Conservation (phyloP, 441 rosid species). For the Hura crepitans region DNA sequence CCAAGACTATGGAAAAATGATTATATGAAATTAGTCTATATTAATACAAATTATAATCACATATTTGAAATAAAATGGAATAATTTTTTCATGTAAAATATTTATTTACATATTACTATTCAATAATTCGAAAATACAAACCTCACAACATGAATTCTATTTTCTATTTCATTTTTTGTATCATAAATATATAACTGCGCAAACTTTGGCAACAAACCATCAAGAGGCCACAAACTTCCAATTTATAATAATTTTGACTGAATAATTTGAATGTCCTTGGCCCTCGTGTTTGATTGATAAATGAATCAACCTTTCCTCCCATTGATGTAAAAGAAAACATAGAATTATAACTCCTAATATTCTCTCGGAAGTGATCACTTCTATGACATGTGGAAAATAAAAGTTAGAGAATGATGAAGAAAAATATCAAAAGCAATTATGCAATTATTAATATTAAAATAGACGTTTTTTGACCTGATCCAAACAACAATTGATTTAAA, state of each 20-base stretch:
- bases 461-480: not conserved
- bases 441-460: not conserved
- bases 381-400: not conserved
- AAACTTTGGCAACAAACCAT: too few species aligned
- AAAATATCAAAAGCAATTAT: not conserved
- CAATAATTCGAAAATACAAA: not conserved
- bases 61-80: too few species aligned
- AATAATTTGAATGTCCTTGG: not conserved
- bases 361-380: not conserved
- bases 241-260: not conserved
- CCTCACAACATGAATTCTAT: not conserved
- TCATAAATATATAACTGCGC: too few species aligned
- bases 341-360: not conserved
- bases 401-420: not conserved
- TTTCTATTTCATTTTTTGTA: not conserved
- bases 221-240: not conserved
- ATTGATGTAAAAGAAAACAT: slow-evolving; percentile 15
- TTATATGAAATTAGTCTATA: not conserved
- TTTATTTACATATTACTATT: not conserved
- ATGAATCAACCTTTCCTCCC: slow-evolving; percentile 11
- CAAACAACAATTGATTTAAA: not conserved
- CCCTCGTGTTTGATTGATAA: not conserved
- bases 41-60: not conserved
- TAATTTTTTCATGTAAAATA: not conserved
- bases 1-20: not conserved